phyloP scores from a whole-genome alignment of 768 basidiomycete genomes.

The Xerocomus brunneocitrinus region DNA sequence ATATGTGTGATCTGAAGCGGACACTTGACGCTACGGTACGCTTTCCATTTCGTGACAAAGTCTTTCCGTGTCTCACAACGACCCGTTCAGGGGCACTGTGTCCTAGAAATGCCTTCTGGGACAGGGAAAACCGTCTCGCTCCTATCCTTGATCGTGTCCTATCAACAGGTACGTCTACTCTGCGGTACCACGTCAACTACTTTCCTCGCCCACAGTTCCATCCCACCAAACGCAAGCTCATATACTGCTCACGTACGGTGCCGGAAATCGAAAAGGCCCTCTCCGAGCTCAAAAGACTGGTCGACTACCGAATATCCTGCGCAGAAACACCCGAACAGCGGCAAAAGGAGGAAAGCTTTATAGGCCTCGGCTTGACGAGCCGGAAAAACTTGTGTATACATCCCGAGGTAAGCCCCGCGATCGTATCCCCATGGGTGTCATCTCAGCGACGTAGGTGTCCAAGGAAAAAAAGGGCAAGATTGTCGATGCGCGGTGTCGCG shows the following conservation, averaged over 20 bases:
- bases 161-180: slow-evolving; percentile 70
- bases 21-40: slow-evolving; percentile 90
- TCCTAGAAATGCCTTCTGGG: slow-evolving; percentile 99
- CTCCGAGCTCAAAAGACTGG: slow-evolving; percentile 88
- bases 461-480: slow-evolving; percentile 99
- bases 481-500: slow-evolving; percentile 94
- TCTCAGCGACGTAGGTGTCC: slow-evolving; percentile 55
- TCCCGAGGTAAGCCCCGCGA: slow-evolving; percentile 63
- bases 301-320: slow-evolving; percentile 75
- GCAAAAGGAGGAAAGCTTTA: slow-evolving; percentile 76
- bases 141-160: slow-evolving; percentile 92
- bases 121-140: slow-evolving; percentile 98
- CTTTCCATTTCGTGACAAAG: not conserved
- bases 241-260: slow-evolving; percentile 98
- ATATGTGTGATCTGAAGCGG: slow-evolving; percentile 98
- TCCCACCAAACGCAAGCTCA: slow-evolving; percentile 86
- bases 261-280: slow-evolving; percentile 99
- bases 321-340: slow-evolving; percentile 73
- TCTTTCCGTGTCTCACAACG: not conserved
- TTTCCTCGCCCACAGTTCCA: slow-evolving; percentile 59
- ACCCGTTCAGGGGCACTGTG: slow-evolving; percentile 81
- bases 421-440: not conserved
- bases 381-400: slow-evolving; percentile 96
- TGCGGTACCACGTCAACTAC: not conserved
- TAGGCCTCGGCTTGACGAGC: slow-evolving; percentile 89